Evolutionary conservation across 345 rosid species (phyloP).

Genomic region (Rhodomyrtus tomentosa): DNA sequence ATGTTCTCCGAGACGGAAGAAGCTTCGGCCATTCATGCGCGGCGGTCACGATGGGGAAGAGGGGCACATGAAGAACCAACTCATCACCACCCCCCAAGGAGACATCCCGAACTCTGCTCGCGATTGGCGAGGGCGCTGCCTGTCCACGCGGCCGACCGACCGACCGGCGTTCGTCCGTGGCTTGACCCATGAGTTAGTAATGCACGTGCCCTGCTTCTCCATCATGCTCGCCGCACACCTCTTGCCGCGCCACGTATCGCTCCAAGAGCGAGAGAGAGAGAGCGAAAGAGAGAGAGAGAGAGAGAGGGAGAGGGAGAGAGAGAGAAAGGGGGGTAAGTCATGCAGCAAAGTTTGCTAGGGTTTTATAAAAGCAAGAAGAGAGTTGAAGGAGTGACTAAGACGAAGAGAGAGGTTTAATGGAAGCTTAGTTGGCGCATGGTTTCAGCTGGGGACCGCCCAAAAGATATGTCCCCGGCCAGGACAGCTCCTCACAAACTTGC

Average conservation of each 20-base stretch:
- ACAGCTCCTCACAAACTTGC: background rate
- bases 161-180: background rate
- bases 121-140: background rate
- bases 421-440: background rate
- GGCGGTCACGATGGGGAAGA: background rate
- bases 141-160: background rate
- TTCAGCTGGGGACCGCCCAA: background rate
- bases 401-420: background rate
- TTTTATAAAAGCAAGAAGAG: background rate
- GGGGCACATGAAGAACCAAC: background rate
- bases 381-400: background rate
- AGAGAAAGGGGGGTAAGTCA: background rate
- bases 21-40: background rate
- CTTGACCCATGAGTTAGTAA: background rate
- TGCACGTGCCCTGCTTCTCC: conserved; percentile 99
- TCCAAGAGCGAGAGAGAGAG: background rate
- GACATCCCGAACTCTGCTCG: background rate
- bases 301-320: background rate
- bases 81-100: background rate
- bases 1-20: background rate
- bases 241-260: background rate
- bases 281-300: background rate
- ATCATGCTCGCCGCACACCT: conserved; percentile 59
- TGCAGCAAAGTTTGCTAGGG: background rate
- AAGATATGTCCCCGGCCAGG: background rate